phyloP scores from a whole-genome alignment of 2,329 filamentous ascomycete species.

The Trichophyton verrucosum region DNA sequence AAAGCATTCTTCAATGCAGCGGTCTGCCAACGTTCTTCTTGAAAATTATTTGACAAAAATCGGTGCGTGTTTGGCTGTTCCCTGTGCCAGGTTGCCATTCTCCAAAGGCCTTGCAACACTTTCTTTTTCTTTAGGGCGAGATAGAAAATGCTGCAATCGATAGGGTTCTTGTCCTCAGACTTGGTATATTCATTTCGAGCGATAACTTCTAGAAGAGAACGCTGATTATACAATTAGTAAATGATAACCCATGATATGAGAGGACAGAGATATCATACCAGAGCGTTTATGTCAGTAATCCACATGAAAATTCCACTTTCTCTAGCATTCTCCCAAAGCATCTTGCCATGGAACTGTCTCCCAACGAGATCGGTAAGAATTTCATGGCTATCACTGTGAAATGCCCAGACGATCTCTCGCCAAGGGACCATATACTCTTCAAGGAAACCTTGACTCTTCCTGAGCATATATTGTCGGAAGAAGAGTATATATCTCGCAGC shows the following conservation, averaged over 20 bases:
- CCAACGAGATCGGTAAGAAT: slow-evolving; percentile 75
- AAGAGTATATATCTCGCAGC: slow-evolving; percentile 78
- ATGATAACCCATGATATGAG: background rate
- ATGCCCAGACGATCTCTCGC: slow-evolving; percentile 38
- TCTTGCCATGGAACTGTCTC: slow-evolving; percentile 61
- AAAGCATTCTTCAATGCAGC: slow-evolving; percentile 93
- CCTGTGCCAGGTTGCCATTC: slow-evolving; percentile 79
- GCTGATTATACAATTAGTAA: slow-evolving; percentile 33
- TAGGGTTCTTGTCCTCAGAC: slow-evolving; percentile 72
- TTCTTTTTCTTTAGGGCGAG: slow-evolving; percentile 83
- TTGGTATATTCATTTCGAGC: slow-evolving; percentile 90
- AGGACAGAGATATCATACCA: slow-evolving; percentile 46
- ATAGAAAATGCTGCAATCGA: slow-evolving; percentile 85
- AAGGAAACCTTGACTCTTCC: slow-evolving; percentile 49
- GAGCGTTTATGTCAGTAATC: slow-evolving; percentile 62
- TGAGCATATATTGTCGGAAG: slow-evolving; percentile 67
- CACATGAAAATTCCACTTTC: slow-evolving; percentile 92
- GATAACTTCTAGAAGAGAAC: slow-evolving; percentile 72
- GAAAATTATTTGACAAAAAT: slow-evolving; percentile 82
- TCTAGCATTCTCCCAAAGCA: slow-evolving; percentile 74
- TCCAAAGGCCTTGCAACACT: slow-evolving; percentile 81
- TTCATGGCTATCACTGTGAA: slow-evolving; percentile 55
- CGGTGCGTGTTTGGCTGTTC: slow-evolving; percentile 72
- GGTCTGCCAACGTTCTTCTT: slow-evolving; percentile 73
- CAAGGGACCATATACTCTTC: slow-evolving; percentile 46